Conservation (phyloP, 2,329 filamentous ascomycete genomes). For the Colletotrichum cordylinicola region DNA sequence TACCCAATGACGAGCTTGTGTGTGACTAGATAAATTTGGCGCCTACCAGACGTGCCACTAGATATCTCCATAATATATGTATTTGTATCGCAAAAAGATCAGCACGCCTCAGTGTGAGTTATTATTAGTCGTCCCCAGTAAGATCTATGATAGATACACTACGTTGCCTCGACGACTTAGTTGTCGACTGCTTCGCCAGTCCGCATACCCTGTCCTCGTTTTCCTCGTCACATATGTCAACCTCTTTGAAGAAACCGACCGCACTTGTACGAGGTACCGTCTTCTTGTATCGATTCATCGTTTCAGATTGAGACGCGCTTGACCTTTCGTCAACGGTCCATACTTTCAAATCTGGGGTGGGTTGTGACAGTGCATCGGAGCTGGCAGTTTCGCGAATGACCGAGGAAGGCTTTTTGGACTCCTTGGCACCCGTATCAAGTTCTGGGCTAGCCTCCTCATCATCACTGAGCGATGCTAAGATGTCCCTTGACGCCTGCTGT, state of each 20-base stretch:
- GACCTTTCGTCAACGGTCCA: conserved; percentile 10
- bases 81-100: background rate
- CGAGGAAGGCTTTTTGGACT: background rate
- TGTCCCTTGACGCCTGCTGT: background rate
- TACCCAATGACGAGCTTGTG: conserved; percentile 1
- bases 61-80: background rate
- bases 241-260: conserved; percentile 44
- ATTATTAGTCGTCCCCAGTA: conserved; percentile 4
- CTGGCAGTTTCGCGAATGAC: background rate
- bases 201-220: background rate
- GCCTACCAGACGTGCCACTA: background rate
- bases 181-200: background rate
- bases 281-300: conserved; percentile 30
- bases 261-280: conserved; percentile 41
- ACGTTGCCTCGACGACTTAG: background rate
- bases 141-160: conserved; percentile 21
- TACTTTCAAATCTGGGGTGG: background rate
- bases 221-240: conserved; percentile 34
- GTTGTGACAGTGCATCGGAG: no score
- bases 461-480: background rate
- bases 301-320: background rate
- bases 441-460: background rate
- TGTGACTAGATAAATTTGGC: background rate
- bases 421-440: no score
- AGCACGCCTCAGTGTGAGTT: background rate